Evolutionary conservation across 208 protist species (phyloP), one percentile per base, ranked within the genome.

Genomic region (Herpetomonas muscarum): DNA sequence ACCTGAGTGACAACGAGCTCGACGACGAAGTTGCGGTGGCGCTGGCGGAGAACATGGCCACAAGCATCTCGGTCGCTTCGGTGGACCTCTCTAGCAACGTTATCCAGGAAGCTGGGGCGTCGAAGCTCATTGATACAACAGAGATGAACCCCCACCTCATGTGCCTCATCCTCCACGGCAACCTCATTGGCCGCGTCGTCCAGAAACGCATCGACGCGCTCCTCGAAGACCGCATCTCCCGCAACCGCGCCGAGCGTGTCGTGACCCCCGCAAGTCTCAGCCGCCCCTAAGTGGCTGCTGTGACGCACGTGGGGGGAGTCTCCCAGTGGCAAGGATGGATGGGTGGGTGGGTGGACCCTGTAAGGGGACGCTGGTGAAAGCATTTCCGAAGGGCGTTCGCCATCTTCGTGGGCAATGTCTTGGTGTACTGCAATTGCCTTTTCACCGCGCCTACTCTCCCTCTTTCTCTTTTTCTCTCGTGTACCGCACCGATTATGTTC

Each of bases 201-300:
- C 85, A 92, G 72, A 87, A 91, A 66, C 92, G 86, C 62, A 74
- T 90, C 47, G 80, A 89, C 55, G 78, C 68, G 21, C 39, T 92
- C n/a, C 59, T 94, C 9, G 82, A 81, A 32, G 85, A 92, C 36
- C 85, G 85, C 5, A 30, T 91, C 25, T 59, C 60, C 15, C 67
- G 71, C 37, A 90, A 93, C 41, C 77, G 80, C 24, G 58, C 76
- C 9, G 30, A 85, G 51, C 70, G 56, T 19, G 55, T 56, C 1
- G 34, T 64, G 24, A 44, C 61, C 21, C 55, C 42, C n/a, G n/a
- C n/a, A n/a, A n/a, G n/a, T n/a, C n/a, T n/a, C n/a, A n/a, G n/a
- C n/a, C n/a, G n/a, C n/a, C n/a, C n/a, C n/a, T n/a, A n/a, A n/a
- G n/a, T n/a, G n/a, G n/a, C n/a, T n/a, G n/a, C n/a, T n/a, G n/a